Evolutionary conservation across 1,284 basidiomycete genomes (phyloP).

Genomic region (Athelia psychrophila): DNA sequence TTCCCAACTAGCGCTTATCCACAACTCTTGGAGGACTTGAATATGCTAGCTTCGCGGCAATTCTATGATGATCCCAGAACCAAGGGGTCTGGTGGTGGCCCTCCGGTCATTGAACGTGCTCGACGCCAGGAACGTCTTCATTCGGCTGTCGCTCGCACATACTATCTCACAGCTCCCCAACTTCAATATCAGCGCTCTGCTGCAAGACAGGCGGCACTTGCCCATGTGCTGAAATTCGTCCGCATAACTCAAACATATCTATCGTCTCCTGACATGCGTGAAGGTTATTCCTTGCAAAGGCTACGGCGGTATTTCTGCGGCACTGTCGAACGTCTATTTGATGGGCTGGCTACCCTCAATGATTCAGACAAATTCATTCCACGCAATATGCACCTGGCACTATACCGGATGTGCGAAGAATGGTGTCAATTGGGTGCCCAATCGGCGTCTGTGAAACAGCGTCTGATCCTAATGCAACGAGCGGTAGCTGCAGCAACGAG

Average conservation of each 20-base stretch:
- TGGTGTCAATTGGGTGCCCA: slow-evolving; percentile 90
- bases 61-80: slow-evolving; percentile 60
- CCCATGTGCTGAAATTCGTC: slow-evolving; percentile 84
- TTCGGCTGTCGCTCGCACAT: slow-evolving; percentile 89
- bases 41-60: slow-evolving; percentile 70
- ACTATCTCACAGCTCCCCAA: slow-evolving; percentile 80
- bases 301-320: slow-evolving; percentile 90
- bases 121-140: slow-evolving; percentile 81
- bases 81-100: slow-evolving; percentile 36
- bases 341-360: slow-evolving; percentile 69
- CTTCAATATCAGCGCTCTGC: slow-evolving; percentile 72
- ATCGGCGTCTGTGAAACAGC: slow-evolving; percentile 71
- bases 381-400: slow-evolving; percentile 70
- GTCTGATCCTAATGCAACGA: slow-evolving; percentile 74
- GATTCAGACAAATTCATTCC: slow-evolving; percentile 80
- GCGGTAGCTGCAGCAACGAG: slow-evolving; percentile 55
- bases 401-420: slow-evolving; percentile 89
- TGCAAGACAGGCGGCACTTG: slow-evolving; percentile 70
- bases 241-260: slow-evolving; percentile 81
- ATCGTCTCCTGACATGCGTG: slow-evolving; percentile 66
- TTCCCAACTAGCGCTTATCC: slow-evolving; percentile 79
- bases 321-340: slow-evolving; percentile 83
- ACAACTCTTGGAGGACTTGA: slow-evolving; percentile 82
- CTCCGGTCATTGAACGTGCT: slow-evolving; percentile 46
- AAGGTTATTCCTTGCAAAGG: slow-evolving; percentile 79